Evolutionary conservation across 1,284 basidiomycete species (phyloP).

Genomic region (Cutaneotrichosporon sp.): DNA sequence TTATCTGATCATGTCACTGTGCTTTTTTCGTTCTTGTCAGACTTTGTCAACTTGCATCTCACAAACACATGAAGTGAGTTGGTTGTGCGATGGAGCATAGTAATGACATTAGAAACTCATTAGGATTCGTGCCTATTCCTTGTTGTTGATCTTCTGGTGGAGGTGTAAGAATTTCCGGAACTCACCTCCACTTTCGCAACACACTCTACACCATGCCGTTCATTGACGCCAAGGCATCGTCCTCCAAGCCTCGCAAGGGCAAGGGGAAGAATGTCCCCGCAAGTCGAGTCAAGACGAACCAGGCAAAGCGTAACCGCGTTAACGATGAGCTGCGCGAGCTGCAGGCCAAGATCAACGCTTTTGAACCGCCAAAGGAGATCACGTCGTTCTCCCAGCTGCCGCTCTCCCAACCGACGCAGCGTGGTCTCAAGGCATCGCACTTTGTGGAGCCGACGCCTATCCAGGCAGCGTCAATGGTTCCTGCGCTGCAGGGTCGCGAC

Average conservation of each 20-base stretch:
- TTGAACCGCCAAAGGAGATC: slow-evolving; percentile 38
- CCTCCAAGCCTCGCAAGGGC: slow-evolving; percentile 27
- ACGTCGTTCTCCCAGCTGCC: slow-evolving; percentile 53
- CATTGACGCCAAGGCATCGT: slow-evolving; percentile 35
- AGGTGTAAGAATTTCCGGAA: slow-evolving; percentile 11
- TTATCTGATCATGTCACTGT: slow-evolving; percentile 1
- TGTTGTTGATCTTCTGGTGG: slow-evolving; percentile 1
- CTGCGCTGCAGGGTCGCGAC: slow-evolving; percentile 66
- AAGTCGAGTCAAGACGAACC: slow-evolving; percentile 43
- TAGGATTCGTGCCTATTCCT: not conserved
- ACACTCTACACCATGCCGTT: slow-evolving; percentile 33
- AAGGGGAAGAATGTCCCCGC: slow-evolving; percentile 21
- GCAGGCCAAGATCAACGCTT: slow-evolving; percentile 25
- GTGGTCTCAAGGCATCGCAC: slow-evolving; percentile 71
- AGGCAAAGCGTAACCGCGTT: slow-evolving; percentile 42
- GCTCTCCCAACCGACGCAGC: slow-evolving; percentile 46
- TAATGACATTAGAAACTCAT: not conserved
- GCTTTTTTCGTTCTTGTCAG: no score
- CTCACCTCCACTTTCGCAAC: slow-evolving; percentile 1
- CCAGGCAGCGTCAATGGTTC: slow-evolving; percentile 64
- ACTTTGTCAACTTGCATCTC: no score
- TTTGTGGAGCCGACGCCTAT: slow-evolving; percentile 86
- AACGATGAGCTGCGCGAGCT: slow-evolving; percentile 50
- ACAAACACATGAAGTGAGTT: no score
- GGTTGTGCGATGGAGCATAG: no score